These are phyloP conservation scores for Ilex asprella DNA, from an alignment of 257 asterid genomes.

Conservation along the genomic window DNA sequence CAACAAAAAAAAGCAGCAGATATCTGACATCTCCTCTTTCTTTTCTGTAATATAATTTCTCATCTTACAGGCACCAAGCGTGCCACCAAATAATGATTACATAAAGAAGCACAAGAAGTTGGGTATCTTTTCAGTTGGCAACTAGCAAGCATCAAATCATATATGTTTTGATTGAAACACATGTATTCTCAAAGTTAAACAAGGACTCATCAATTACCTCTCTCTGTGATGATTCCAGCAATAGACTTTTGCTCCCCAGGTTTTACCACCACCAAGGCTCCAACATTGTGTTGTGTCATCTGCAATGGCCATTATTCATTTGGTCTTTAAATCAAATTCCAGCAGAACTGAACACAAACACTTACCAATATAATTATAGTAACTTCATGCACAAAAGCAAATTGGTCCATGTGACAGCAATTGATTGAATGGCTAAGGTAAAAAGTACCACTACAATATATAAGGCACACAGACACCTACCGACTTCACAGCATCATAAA, in stretches of 20 bases:
- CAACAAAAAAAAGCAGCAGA: too few species aligned
- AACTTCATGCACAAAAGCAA: not conserved
- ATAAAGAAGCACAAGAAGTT: too few species aligned
- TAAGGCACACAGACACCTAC: conserved; percentile 26
- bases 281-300: conserved; percentile 99
- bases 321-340: not conserved
- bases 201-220: conserved; percentile 27
- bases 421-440: too few species aligned
- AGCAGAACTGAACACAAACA: not conserved
- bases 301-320: conserved; percentile 17
- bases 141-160: too few species aligned
- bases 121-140: too few species aligned
- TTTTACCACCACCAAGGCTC: conserved; percentile 96
- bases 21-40: too few species aligned
- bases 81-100: too few species aligned
- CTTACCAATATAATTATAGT: too few species aligned
- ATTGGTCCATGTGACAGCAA: not conserved
- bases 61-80: too few species aligned
- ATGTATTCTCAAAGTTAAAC: not conserved
- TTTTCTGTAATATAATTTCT: too few species aligned
- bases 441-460: not conserved
- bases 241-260: conserved; percentile 70
- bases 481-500: conserved; percentile 94
- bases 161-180: too few species aligned
- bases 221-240: conserved; percentile 74